Evolutionary conservation across 768 basidiomycete genomes (phyloP).

Genomic region (Leucosporidium yakuticum): DNA sequence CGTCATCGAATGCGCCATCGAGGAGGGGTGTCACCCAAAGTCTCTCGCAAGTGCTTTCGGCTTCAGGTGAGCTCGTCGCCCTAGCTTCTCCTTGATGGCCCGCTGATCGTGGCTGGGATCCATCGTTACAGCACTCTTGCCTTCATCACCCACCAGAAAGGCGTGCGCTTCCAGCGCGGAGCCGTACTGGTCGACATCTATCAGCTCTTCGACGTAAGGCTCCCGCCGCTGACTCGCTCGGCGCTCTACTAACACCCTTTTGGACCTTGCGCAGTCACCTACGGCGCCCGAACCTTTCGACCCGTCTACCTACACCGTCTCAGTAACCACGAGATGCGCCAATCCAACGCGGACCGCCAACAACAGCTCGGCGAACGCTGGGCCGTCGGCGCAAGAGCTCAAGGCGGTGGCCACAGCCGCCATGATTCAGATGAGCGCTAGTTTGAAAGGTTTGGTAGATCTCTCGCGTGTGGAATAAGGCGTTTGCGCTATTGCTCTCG

Average conservation of each 20-base stretch:
- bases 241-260: neutral
- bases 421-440: neutral
- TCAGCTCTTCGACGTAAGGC: neutral
- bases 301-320: neutral
- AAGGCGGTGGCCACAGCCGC: neutral
- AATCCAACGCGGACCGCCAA: neutral
- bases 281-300: neutral
- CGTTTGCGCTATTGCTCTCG: no score
- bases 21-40: neutral
- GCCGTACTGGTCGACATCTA: neutral
- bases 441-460: neutral
- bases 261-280: neutral
- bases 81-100: no score
- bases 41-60: neutral
- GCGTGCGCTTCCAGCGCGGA: neutral
- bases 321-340: neutral
- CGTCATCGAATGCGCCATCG: neutral
- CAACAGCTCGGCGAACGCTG: neutral
- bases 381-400: neutral
- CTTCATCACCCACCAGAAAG: neutral
- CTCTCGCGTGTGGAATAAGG: neutral
- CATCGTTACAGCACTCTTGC: neutral
- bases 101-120: no score
- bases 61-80: neutral
- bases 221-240: neutral